Percentiles rank a stretch among this genome's conserved stretches.
Conservation (phyloP, 768 basidiomycete genomes). For the Tephrocybe rancida region DNA sequence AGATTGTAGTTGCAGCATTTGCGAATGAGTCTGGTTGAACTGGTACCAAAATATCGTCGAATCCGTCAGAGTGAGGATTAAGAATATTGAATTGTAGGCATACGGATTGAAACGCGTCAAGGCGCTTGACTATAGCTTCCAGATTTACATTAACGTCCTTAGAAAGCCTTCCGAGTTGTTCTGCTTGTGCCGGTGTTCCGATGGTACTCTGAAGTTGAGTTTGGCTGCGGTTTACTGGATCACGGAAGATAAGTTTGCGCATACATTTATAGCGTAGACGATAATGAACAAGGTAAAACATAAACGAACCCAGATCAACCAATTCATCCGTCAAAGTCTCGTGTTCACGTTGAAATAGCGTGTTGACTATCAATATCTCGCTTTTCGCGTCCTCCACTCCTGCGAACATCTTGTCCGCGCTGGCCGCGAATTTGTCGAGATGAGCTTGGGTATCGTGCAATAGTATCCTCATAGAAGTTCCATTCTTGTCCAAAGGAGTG, state of each 20-base stretch:
- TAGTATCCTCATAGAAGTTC: slow-evolving; percentile 71
- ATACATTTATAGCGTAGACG: slow-evolving; percentile 14
- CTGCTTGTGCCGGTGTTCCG: slow-evolving; percentile 56
- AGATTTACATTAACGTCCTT: slow-evolving; percentile 44
- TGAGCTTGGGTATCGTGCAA: slow-evolving; percentile 75
- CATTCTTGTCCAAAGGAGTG: slow-evolving; percentile 62
- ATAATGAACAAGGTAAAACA: slow-evolving; percentile 3
- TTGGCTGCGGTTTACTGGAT: slow-evolving; percentile 64
- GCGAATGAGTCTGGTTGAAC: slow-evolving; percentile 50
- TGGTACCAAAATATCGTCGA: slow-evolving; percentile 18
- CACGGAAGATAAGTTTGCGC: slow-evolving; percentile 8
- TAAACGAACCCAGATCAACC: slow-evolving; percentile 52
- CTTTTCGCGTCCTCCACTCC: slow-evolving; percentile 53
- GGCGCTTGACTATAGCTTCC: slow-evolving; percentile 51
- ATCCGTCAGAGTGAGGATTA: background rate
- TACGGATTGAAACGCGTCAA: slow-evolving; percentile 60
- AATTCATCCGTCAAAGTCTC: slow-evolving; percentile 60
- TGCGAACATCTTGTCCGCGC: slow-evolving; percentile 52
- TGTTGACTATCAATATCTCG: slow-evolving; percentile 55
- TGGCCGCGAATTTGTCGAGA: slow-evolving; percentile 65
- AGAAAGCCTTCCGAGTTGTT: slow-evolving; percentile 37
- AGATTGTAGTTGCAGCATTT: slow-evolving; percentile 52
- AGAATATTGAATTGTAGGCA: slow-evolving; percentile 1
- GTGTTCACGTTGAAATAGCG: slow-evolving; percentile 60
- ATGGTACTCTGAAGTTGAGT: slow-evolving; percentile 58